Evolutionary conservation across 768 basidiomycete species (phyloP).

Genomic region (Termitomyces sp.): DNA sequence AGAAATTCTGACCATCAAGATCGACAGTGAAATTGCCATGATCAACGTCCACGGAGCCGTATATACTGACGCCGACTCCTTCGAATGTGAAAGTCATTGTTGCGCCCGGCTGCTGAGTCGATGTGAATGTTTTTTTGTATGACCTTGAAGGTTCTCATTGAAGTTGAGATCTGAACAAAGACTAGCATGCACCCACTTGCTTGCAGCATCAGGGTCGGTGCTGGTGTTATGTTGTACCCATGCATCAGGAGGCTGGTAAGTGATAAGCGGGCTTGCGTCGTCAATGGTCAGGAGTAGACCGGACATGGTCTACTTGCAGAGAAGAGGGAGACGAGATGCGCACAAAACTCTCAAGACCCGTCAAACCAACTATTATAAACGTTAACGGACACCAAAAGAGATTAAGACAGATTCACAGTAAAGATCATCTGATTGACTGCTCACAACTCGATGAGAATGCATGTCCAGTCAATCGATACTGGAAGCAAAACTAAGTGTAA

Average conservation of each 20-base stretch:
- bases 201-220: neutral
- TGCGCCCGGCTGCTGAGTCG: constrained; percentile 4
- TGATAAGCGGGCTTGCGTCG: constrained; percentile 7
- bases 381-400: neutral
- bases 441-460: neutral
- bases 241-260: constrained; percentile 2
- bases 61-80: constrained; percentile 2
- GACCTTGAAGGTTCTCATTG: constrained; percentile 2
- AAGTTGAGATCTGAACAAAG: neutral
- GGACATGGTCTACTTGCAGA: neutral
- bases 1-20: constrained; percentile 4
- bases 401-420: too few relatives aligned
- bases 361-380: neutral
- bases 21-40: constrained; percentile 7
- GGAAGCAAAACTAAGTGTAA: neutral
- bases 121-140: neutral
- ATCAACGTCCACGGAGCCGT: neutral
- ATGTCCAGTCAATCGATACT: neutral
- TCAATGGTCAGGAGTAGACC: constrained; percentile 5
- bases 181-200: neutral
- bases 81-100: constrained; percentile 13
- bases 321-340: neutral
- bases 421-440: neutral
- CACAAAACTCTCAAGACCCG: neutral
- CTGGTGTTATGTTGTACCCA: constrained; percentile 6